These are phyloP conservation scores for Saccharomycopsis sp. DNA, from an alignment of 805 yeast genomes.

Conservation along the genomic window DNA sequence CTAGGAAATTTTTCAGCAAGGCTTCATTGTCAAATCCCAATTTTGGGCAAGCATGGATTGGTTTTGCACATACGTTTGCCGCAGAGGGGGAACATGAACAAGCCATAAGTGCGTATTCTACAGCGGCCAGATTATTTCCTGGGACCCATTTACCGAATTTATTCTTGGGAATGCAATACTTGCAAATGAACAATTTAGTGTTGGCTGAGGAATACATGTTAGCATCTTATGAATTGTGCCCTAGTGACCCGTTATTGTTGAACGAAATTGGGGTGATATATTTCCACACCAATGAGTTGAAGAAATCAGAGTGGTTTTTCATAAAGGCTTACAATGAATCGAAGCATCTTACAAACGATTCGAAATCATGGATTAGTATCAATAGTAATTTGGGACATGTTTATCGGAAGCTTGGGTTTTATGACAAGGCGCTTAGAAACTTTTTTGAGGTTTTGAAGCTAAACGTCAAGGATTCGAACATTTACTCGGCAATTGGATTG, in stretches of 20 bases:
- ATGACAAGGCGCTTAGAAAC: constrained; percentile 59
- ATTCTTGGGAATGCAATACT: constrained; percentile 92
- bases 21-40: constrained; percentile 83
- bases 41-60: constrained; percentile 95
- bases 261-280: constrained; percentile 92
- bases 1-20: constrained; percentile 79
- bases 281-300: constrained; percentile 63
- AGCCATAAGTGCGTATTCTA: constrained; percentile 93
- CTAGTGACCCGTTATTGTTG: constrained; percentile 75
- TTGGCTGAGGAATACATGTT: constrained; percentile 80
- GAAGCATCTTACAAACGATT: constrained; percentile 59
- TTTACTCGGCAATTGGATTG: constrained; percentile 78
- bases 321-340: constrained; percentile 65
- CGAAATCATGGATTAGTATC: constrained; percentile 77
- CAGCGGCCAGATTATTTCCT: constrained; percentile 85
- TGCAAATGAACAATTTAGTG: constrained; percentile 74
- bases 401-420: constrained; percentile 55
- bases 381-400: constrained; percentile 86
- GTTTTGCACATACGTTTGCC: constrained; percentile 96
- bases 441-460: constrained; percentile 68
- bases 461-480: constrained; percentile 62
- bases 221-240: constrained; percentile 69
- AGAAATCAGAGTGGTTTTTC: constrained; percentile 62
- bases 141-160: constrained; percentile 86
- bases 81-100: constrained; percentile 99